A percentile compares a stretch with the other conserved stretches of the same genome.
phyloP scores from a whole-genome alignment of 2,329 filamentous ascomycete genomes.

The Xylariaceae sp. region DNA sequence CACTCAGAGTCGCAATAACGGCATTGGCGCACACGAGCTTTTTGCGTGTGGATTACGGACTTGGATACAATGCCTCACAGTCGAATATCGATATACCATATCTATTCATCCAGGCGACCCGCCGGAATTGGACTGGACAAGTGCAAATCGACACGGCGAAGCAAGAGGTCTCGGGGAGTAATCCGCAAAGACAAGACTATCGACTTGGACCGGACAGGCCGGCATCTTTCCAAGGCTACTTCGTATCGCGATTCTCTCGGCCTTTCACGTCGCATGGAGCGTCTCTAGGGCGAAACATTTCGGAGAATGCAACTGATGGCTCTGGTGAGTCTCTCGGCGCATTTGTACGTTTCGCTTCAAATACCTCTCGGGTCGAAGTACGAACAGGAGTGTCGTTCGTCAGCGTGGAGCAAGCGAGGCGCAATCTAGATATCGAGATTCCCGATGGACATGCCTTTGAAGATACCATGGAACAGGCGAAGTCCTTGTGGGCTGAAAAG shows the following conservation, averaged over 20 bases:
- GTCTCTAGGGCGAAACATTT: slow-evolving; percentile 24
- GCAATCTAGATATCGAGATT: slow-evolving; percentile 39
- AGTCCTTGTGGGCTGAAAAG: slow-evolving; percentile 41
- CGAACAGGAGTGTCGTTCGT: slow-evolving; percentile 43
- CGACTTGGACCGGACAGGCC: slow-evolving; percentile 38
- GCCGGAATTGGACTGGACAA: slow-evolving; percentile 41
- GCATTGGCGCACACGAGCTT: slow-evolving; percentile 38
- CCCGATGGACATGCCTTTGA: slow-evolving; percentile 33
- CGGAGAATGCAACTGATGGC: slow-evolving; percentile 15
- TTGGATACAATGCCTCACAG: background rate
- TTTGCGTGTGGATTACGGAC: slow-evolving; percentile 35
- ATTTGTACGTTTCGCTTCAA: slow-evolving; percentile 34
- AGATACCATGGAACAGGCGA: slow-evolving; percentile 33
- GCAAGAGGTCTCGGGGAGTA: slow-evolving; percentile 38
- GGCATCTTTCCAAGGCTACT: slow-evolving; percentile 38
- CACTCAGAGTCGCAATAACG: slow-evolving; percentile 32
- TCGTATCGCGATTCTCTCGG: slow-evolving; percentile 42
- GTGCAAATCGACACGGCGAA: slow-evolving; percentile 31
- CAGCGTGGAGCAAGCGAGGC: slow-evolving; percentile 41
- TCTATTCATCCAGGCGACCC: slow-evolving; percentile 39
- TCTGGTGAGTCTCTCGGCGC: slow-evolving; percentile 32
- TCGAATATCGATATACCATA: slow-evolving; percentile 24
- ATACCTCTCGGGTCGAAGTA: slow-evolving; percentile 34
- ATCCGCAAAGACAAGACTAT: slow-evolving; percentile 43
- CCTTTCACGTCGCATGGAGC: slow-evolving; percentile 35